These are phyloP conservation scores for Penicillium concentricum DNA, from an alignment of 2,329 filamentous ascomycete genomes.

Conservation along the genomic window DNA sequence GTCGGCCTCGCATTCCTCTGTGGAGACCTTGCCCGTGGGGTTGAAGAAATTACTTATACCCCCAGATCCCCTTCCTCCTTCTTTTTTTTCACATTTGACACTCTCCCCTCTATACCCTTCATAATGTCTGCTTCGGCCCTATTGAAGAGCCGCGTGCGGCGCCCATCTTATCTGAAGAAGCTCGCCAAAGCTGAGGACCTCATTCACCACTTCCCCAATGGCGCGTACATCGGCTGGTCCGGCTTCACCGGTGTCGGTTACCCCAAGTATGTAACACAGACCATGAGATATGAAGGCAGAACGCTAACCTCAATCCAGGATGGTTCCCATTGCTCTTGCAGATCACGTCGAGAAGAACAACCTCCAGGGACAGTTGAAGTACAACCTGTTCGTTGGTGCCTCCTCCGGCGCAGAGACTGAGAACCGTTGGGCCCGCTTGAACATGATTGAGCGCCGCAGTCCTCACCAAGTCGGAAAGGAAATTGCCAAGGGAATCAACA, in stretches of 20 bases:
- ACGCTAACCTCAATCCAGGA: conserved; percentile 50
- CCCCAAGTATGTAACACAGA: conserved; percentile 64
- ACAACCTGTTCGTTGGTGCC: conserved; percentile 86
- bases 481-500: conserved; percentile 87
- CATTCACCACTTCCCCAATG: conserved; percentile 77
- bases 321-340: conserved; percentile 77
- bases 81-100: conserved; percentile 1
- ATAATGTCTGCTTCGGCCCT: conserved; percentile 65
- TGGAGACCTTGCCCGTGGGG: conserved; percentile 17
- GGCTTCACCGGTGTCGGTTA: conserved; percentile 90
- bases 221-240: conserved; percentile 85
- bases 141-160: conserved; percentile 71
- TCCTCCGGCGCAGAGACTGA: conserved; percentile 87
- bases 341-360: conserved; percentile 87
- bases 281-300: neutral
- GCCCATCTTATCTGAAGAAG: conserved; percentile 77
- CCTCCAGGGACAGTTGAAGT: conserved; percentile 79
- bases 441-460: conserved; percentile 84
- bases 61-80: conserved; percentile 6
- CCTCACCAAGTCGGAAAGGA: conserved; percentile 90
- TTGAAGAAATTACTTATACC: conserved; percentile 14
- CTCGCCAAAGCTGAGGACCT: conserved; percentile 76
- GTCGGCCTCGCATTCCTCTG: conserved; percentile 4
- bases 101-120: conserved; percentile 17
- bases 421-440: conserved; percentile 82